Percentiles rank a stretch among this genome's conserved stretches.
phyloP scores from a whole-genome alignment of 2,329 filamentous ascomycete species.

The Ilyonectria destructans region DNA sequence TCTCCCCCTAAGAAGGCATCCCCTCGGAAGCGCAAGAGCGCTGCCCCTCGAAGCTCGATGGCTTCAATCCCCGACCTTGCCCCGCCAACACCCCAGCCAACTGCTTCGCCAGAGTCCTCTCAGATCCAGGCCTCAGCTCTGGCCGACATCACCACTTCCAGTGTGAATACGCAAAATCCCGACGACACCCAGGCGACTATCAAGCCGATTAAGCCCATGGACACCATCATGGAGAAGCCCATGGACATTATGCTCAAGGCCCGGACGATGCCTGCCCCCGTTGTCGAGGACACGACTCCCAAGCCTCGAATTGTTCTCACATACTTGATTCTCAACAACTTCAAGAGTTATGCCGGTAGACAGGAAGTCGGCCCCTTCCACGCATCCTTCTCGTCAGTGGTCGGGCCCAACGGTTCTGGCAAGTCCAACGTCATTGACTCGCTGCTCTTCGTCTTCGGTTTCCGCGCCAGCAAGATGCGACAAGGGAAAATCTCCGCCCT shows the following conservation, averaged over 20 bases:
- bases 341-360: slow-evolving; percentile 97
- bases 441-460: slow-evolving; percentile 98
- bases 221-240: slow-evolving; percentile 86
- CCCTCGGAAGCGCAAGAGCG: slow-evolving; percentile 79
- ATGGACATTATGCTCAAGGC: slow-evolving; percentile 96
- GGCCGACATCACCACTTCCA: slow-evolving; percentile 80
- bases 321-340: slow-evolving; percentile 93
- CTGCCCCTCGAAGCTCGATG: slow-evolving; percentile 60
- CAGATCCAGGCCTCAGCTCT: slow-evolving; percentile 72
- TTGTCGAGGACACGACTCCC: slow-evolving; percentile 83
- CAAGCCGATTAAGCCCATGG: slow-evolving; percentile 83
- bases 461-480: slow-evolving; percentile 98
- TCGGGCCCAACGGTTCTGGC: slow-evolving; percentile 97
- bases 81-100: slow-evolving; percentile 66
- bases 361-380: slow-evolving; percentile 98
- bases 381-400: slow-evolving; percentile 96
- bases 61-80: slow-evolving; percentile 58
- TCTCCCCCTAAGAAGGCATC: slow-evolving; percentile 61
- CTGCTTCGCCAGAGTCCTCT: slow-evolving; percentile 71
- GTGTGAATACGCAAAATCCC: slow-evolving; percentile 66
- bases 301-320: slow-evolving; percentile 94
- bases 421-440: slow-evolving; percentile 99
- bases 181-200: slow-evolving; percentile 61
- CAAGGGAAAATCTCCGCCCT: slow-evolving; percentile 98
- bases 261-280: slow-evolving; percentile 76